Percentiles rank a stretch among this genome's conserved stretches.
These are phyloP conservation scores for Clonostachys rhizophaga DNA, from an alignment of 2,329 filamentous ascomycete genomes.

Conservation along the genomic window DNA sequence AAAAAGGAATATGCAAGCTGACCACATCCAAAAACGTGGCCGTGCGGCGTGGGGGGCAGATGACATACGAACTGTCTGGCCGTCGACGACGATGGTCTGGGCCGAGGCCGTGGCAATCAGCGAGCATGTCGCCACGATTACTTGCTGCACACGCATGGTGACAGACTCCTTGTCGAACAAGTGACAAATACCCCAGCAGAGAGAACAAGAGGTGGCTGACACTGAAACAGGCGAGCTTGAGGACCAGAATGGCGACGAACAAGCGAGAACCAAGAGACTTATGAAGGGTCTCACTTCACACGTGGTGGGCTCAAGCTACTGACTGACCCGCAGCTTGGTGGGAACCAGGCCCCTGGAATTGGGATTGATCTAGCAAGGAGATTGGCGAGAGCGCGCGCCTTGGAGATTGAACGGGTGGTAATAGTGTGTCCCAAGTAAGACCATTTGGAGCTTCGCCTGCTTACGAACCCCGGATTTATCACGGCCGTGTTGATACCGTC, in stretches of 20 bases:
- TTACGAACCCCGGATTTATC: no score
- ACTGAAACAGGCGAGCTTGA: not conserved
- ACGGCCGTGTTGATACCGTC: no score
- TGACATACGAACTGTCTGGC: slow-evolving; percentile 13
- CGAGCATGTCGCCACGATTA: slow-evolving; percentile 7
- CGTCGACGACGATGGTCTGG: slow-evolving; percentile 15
- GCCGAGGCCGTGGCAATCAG: slow-evolving; percentile 9
- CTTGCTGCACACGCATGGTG: slow-evolving; percentile 2
- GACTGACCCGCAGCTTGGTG: not conserved
- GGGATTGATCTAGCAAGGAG: no score
- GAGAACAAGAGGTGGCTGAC: not conserved
- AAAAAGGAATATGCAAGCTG: not conserved
- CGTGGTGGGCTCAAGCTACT: not conserved
- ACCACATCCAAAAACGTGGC: not conserved
- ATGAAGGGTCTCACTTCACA: not conserved
- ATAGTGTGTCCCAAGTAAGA: no score
- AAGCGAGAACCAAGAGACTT: not conserved
- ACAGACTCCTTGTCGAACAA: not conserved
- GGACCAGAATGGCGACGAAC: not conserved
- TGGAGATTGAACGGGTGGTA: no score
- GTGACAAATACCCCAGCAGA: slow-evolving; percentile 1
- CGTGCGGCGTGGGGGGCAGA: not conserved
- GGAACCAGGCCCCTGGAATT: not conserved
- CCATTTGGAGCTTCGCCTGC: no score
- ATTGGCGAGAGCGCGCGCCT: no score